A percentile compares a stretch with the other conserved stretches of the same genome.
These are phyloP conservation scores for Cytospora schulzeri DNA, from an alignment of 2,329 filamentous ascomycete species.

Conservation along the genomic window DNA sequence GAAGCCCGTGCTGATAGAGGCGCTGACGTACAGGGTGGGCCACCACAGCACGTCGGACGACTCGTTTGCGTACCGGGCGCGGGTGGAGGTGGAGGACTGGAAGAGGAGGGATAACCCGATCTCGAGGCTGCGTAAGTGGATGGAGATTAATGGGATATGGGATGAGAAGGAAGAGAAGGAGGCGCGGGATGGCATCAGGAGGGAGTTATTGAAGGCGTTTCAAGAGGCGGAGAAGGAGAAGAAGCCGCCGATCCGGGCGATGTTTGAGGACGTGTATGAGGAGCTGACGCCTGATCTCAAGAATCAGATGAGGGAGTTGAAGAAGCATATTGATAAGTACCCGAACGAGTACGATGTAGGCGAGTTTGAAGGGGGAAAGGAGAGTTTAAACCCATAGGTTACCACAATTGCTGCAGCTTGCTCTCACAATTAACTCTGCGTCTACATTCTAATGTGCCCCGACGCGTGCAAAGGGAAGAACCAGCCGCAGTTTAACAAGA, in stretches of 20 bases:
- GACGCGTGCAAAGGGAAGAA: background rate
- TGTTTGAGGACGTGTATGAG: conserved; percentile 92
- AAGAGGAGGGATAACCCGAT: conserved; percentile 53
- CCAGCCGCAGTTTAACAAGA: background rate
- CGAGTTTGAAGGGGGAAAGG: conserved; percentile 38
- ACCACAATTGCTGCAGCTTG: background rate
- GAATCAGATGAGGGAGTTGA: conserved; percentile 75
- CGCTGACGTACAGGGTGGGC: conserved; percentile 97
- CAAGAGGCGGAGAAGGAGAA: conserved; percentile 79
- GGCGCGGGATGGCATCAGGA: conserved; percentile 38
- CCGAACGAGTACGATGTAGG: conserved; percentile 82
- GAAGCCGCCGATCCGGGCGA: conserved; percentile 69
- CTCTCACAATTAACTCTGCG: background rate
- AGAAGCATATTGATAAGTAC: conserved; percentile 78
- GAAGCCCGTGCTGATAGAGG: conserved; percentile 83
- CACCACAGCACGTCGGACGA: conserved; percentile 96
- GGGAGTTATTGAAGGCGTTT: conserved; percentile 80
- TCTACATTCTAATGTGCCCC: background rate
- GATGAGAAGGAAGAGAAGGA: conserved; percentile 76
- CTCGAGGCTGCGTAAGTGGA: conserved; percentile 59
- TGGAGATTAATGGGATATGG: conserved; percentile 84
- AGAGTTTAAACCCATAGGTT: conserved; percentile 34
- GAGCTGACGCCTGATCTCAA: conserved; percentile 65
- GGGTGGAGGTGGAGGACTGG: conserved; percentile 90
- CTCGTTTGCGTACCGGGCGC: conserved; percentile 91